Conservation (phyloP, 495 filamentous ascomycete genomes). For the Rostrohypoxylon terebratum region DNA sequence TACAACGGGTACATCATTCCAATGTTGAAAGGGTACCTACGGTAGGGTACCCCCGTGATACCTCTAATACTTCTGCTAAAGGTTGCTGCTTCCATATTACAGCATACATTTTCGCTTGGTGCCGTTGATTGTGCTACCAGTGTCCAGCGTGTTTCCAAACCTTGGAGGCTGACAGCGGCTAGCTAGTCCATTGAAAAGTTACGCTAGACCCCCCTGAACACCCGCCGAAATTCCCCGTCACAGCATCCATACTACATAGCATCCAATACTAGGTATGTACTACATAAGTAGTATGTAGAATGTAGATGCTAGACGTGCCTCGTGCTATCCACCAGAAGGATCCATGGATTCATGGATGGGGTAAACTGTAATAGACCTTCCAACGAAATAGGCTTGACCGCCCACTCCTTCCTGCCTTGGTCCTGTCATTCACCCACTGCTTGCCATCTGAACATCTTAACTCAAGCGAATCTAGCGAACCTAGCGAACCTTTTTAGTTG, state of each 20-base stretch:
- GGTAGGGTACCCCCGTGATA: conserved; percentile 7
- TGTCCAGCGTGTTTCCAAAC: neutral
- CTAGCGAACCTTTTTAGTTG: neutral
- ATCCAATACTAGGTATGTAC: too few relatives aligned
- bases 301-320: neutral
- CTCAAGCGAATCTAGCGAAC: neutral
- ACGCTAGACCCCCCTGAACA: conserved; percentile 5
- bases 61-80: too few relatives aligned
- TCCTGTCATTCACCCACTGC: neutral
- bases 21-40: conserved; percentile 8
- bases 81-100: too few relatives aligned
- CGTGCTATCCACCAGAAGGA: neutral
- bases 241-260: neutral
- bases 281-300: too few relatives aligned
- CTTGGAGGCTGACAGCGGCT: neutral
- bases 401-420: conserved; percentile 19
- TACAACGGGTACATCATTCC: neutral
- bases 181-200: conserved; percentile 2
- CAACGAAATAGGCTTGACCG: conserved; percentile 16
- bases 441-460: neutral
- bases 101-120: too few relatives aligned
- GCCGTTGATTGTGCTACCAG: neutral
- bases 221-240: neutral
- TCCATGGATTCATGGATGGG: too few relatives aligned
- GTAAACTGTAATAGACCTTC: conserved; percentile 15